Conservation (phyloP, 2,329 filamentous ascomycete species). For the Fusarium sp. region DNA sequence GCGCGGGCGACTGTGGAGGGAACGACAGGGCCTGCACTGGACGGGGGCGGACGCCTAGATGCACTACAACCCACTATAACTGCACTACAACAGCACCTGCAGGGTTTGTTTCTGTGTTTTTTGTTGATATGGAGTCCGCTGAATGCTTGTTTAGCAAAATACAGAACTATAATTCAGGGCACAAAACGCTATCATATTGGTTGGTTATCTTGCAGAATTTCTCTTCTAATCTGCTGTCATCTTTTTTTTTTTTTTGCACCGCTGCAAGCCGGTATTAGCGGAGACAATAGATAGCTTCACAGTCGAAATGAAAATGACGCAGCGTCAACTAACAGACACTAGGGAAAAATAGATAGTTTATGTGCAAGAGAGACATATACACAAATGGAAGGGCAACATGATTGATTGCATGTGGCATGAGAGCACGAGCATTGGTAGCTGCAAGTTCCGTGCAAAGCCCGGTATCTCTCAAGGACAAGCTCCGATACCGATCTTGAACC, state of each 20-base stretch:
- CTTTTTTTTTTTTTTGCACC: slow-evolving; percentile 19
- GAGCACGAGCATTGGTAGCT: slow-evolving; percentile 3
- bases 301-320: slow-evolving; percentile 42
- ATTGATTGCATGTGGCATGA: slow-evolving; percentile 15
- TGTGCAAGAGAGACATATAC: not conserved
- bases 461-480: slow-evolving; percentile 22
- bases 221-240: not conserved
- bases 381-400: not conserved
- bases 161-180: not conserved
- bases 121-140: slow-evolving; percentile 17
- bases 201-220: not conserved
- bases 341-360: slow-evolving; percentile 14
- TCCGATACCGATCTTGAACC: slow-evolving; percentile 29
- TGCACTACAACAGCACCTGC: slow-evolving; percentile 4
- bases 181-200: not conserved
- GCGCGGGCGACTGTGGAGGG: slow-evolving; percentile 21
- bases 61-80: not conserved
- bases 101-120: slow-evolving; percentile 22
- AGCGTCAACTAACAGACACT: slow-evolving; percentile 32
- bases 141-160: slow-evolving; percentile 1
- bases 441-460: slow-evolving; percentile 14
- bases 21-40: slow-evolving; percentile 11
- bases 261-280: slow-evolving; percentile 34
- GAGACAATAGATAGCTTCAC: not conserved
- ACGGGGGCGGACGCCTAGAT: slow-evolving; percentile 2